Percentiles rank a stretch among this genome's conserved stretches.
Conservation (phyloP, 257 asterid species). For the Solanum phureja region DNA sequence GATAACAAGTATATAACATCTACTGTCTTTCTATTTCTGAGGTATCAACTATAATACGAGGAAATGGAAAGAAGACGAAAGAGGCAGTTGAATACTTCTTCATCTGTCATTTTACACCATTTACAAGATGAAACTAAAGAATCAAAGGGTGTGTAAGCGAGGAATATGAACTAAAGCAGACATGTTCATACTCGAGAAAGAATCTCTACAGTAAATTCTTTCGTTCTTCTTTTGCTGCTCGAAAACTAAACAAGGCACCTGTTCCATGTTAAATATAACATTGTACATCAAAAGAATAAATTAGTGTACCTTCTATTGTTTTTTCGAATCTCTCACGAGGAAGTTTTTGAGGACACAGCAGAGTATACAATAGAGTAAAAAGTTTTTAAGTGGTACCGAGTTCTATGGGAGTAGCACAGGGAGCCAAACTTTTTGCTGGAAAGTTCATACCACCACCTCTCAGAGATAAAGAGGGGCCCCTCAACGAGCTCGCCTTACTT, state of each 20-base stretch:
- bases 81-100: background rate
- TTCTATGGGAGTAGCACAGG: conserved; percentile 12
- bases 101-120: conserved; percentile 22
- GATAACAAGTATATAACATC: background rate
- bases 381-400: conserved; percentile 18
- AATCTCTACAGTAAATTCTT: conserved; percentile 16
- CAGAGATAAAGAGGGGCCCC: conserved; percentile 23
- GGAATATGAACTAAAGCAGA: conserved; percentile 7
- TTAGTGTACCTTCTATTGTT: conserved; percentile 22
- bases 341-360: conserved; percentile 8
- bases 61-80: background rate
- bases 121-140: conserved; percentile 14
- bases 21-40: background rate
- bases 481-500: conserved; percentile 30
- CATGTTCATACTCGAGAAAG: conserved; percentile 14
- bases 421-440: conserved; percentile 26
- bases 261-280: conserved; percentile 12
- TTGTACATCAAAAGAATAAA: conserved; percentile 16
- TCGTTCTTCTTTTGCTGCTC: conserved; percentile 6
- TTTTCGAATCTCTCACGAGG: conserved; percentile 2
- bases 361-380: conserved; percentile 17
- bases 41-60: background rate
- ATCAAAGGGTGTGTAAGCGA: background rate
- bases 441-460: conserved; percentile 29
- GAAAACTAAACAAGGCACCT: conserved; percentile 18